Percentiles rank a stretch among this genome's conserved stretches.
phyloP scores from a whole-genome alignment of 371 early-diverging fungal genomes.

The Mucor indicus region DNA sequence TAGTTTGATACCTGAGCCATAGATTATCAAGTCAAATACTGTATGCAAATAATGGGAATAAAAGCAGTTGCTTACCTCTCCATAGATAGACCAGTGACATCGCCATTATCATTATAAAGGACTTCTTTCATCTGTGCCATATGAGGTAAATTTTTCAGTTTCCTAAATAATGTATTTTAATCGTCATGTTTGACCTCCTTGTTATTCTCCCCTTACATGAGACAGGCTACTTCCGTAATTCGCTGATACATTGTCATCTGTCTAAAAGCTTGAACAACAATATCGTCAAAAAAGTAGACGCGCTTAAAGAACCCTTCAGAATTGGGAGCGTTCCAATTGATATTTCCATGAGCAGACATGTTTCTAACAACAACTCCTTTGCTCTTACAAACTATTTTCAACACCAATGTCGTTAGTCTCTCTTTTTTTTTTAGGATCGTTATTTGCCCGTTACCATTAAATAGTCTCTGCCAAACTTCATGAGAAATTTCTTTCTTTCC shows the following conservation, averaged over 20 bases:
- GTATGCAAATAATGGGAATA: background rate
- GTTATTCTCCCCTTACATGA: slow-evolving; percentile 35
- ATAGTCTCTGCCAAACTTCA: slow-evolving; percentile 35
- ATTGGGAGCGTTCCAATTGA: slow-evolving; percentile 41
- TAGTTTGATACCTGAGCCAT: slow-evolving; percentile 40
- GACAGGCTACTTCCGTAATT: slow-evolving; percentile 51
- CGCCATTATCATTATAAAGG: slow-evolving; percentile 43
- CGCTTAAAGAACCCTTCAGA: slow-evolving; percentile 53
- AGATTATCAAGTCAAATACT: background rate
- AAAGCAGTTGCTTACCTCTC: slow-evolving; percentile 23
- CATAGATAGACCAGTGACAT: slow-evolving; percentile 46
- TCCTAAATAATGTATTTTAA: no score
- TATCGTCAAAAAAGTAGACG: slow-evolving; percentile 44
- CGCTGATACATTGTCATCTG: slow-evolving; percentile 55
- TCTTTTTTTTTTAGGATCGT: no score
- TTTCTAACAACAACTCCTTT: slow-evolving; percentile 36
- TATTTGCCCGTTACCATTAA: slow-evolving; percentile 33
- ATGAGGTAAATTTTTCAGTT: slow-evolving; percentile 40
- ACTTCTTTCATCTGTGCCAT: slow-evolving; percentile 50
- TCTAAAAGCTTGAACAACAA: slow-evolving; percentile 48
- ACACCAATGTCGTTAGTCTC: no score
- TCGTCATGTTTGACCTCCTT: no score
- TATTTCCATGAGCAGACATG: slow-evolving; percentile 27
- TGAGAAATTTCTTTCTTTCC: slow-evolving; percentile 25
- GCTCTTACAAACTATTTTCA: slow-evolving; percentile 31